Base-by-base conservation (phyloP, 176 grass and related monocot species). In the Avena insularis region DNA sequence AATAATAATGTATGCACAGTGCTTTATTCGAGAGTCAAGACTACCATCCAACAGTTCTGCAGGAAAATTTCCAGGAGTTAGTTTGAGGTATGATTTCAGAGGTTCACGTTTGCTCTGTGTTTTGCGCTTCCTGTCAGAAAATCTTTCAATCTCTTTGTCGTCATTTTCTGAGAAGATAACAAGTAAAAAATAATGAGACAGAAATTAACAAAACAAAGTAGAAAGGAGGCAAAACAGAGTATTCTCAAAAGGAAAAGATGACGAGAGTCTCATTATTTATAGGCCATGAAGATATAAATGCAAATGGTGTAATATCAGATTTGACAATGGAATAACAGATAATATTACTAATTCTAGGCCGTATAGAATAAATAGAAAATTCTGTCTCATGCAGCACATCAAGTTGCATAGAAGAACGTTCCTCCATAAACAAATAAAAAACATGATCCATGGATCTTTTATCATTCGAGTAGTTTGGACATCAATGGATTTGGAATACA, bases 1-100 rank as follows among this genome's bases (percentile, higher is more conserved):
- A 74, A 65, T 17, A 8, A 38, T 75, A 58, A 14, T 27, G 35
- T 50, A 16, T 12, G 75, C 23, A 67, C n/a, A 65, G 27, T 15
- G 38, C 61, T 29, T 48, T 57, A 60, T n/a, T 31, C 2, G 2
- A 65, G 5, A 31, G 12, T 89, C 25, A 81, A 79, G 33, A 67
- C 8, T 87, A 95, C 93, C 93, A 71, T 95, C 84, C 61, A 91
- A 48, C 38, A 95, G 84, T 87, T 95, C 93, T 14, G 31, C 33
- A 82, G 91, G 91, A 35, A 95, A 92, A 91, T 95, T 95, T 75
- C 84, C 50, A 33, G 84, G 16, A 51, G 71, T 85, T 40, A 95
- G 56, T 75, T 59, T 92, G 38, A 95, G 79, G 78, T 92, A 95
- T 58, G n/a, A 82, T n/a, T 21, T 17, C 71, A 95, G 90, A 65